Base-by-base conservation (phyloP, 2,329 filamentous ascomycete genomes). In the Ophioceras dolichostomum region DNA sequence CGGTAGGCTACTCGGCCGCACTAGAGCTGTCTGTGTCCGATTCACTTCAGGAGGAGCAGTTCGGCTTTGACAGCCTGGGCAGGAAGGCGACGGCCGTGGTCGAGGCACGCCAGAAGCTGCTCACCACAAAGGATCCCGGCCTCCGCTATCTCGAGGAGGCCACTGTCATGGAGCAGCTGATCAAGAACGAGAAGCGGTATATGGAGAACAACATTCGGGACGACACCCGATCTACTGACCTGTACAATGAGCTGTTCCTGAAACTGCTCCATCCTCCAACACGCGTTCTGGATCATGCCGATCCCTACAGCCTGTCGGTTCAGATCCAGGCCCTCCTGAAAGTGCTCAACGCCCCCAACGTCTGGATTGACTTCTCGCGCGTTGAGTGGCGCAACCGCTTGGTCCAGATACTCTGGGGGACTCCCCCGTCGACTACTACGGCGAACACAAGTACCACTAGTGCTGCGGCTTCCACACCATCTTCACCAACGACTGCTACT, bases 321-420 rank as follows among this genome's bases (percentile, higher is more conserved):
- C 81, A 86, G 50, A 83, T 85, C 39, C 67, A 78, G 45, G 71
- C 76, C 4, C 58, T 86, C 14, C 66, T 85, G 32, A 75, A 75
- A 50, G 70, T 80, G 9, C 64, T 86, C 32, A 72, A 70, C 1
- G 60, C 73, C 7, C 67, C 76, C 38, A 78, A 79, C 39, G 70
- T 83, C 32, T 86, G 81, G 81, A 69, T 81, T 36, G 79, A 86
- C 54, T 81, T 86, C 45, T 80, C 78, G 16, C 67, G 77, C 22
- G 76, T 85, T 6, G 80, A 85, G 51, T 85, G 79, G 79, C 70
- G 81, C 27, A 79, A 86, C 40, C 67, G 79, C 10, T 62, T 86
- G 2, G 81, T 81, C 6, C 80, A 84, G 55, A 67, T 85, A 30
- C 57, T 86, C 2, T 86, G 80, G 79, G 76, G 28, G 19, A 13